Conservation (phyloP, 75 land plant species). For the Pinus albicaulis region DNA sequence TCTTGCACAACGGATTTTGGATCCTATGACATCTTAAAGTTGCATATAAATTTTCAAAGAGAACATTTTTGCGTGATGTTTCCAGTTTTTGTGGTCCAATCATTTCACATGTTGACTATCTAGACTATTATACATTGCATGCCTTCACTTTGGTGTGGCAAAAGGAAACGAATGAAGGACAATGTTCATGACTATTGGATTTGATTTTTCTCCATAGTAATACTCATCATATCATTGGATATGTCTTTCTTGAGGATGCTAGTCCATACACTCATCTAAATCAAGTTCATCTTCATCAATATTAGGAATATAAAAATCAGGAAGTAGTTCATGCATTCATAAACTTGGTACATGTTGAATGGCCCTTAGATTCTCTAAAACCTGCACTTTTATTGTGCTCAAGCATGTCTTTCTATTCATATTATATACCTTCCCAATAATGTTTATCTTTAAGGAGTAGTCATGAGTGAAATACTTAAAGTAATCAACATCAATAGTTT, state of each 20-base stretch:
- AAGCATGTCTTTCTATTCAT: slow-evolving; percentile 91
- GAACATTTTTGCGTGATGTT: no score
- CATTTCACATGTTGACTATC: no score
- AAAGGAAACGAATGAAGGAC: no score
- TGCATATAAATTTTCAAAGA: no score
- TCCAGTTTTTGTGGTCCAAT: no score
- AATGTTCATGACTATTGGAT: no score
- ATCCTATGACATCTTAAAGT: no score
- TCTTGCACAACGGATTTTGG: no score
- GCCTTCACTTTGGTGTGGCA: no score
- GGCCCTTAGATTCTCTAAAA: slow-evolving; percentile 77
- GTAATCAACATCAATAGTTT: slow-evolving; percentile 95
- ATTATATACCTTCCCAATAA: slow-evolving; percentile 70
- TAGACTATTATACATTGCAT: no score
- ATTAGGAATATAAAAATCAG: slow-evolving; percentile 96
- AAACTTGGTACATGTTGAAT: slow-evolving; percentile 97
- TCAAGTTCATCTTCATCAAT: slow-evolving; percentile 92
- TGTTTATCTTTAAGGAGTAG: slow-evolving; percentile 59
- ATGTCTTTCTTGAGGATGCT: slow-evolving; percentile 84
- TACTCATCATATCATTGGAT: slow-evolving; percentile 97
- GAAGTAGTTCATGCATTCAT: slow-evolving; percentile 99
- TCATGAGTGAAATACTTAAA: slow-evolving; percentile 91
- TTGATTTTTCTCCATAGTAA: slow-evolving; percentile 91
- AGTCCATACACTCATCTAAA: slow-evolving; percentile 86
- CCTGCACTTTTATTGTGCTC: slow-evolving; percentile 80